Conservation (phyloP, 2,329 filamentous ascomycete species). For the Ophiostoma fasciatum region DNA sequence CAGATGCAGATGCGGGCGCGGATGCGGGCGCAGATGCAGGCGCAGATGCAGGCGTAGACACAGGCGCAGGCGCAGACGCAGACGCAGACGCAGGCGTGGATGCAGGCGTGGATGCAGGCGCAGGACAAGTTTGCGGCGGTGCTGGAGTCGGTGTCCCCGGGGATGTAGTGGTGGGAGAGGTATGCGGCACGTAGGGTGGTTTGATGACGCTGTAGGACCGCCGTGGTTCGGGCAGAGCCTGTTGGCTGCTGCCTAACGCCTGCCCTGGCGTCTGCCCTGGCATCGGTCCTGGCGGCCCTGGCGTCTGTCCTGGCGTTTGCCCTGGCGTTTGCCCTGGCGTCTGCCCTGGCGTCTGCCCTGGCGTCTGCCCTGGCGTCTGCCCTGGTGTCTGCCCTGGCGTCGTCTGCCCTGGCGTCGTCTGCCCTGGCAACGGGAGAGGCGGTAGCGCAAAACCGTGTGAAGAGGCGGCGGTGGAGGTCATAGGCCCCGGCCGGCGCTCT, state of each 20-base stretch:
- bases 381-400: slow-evolving; percentile 2
- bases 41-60: not conserved
- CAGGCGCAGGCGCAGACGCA: not conserved
- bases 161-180: slow-evolving; percentile 7
- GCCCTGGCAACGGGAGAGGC: slow-evolving; percentile 14
- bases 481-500: slow-evolving; percentile 4
- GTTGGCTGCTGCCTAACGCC: no score
- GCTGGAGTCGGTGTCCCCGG: not conserved
- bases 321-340: no score
- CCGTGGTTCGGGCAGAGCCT: slow-evolving; percentile 8
- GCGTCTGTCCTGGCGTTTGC: no score
- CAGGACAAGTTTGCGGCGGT: not conserved
- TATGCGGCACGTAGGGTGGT: slow-evolving; percentile 14
- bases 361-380: no score
- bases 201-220: slow-evolving; percentile 15
- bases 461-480: slow-evolving; percentile 10
- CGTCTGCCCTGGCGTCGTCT: no score
- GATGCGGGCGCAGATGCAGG: not conserved
- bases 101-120: slow-evolving; percentile 2
- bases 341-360: no score
- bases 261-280: no score
- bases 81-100: not conserved
- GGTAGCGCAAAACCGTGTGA: not conserved
- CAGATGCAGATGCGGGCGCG: slow-evolving; percentile 6
- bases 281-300: no score